Conservation (phyloP, 139 green algal species). For the Eudorina sp. region DNA sequence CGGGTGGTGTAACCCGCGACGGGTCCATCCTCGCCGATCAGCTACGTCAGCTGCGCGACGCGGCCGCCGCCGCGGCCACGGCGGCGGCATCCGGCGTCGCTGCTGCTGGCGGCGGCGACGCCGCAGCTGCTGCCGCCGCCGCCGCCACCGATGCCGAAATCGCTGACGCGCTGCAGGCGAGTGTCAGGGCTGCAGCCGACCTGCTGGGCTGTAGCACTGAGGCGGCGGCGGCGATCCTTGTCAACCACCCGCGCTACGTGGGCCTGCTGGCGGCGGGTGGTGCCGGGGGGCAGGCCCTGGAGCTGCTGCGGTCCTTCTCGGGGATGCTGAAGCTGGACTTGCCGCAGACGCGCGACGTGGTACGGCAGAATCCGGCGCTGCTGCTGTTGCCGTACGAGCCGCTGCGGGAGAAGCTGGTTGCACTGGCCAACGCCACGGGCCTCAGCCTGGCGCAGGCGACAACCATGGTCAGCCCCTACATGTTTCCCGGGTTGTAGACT, state of each 20-base stretch:
- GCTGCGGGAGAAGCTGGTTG: conserved; percentile 15
- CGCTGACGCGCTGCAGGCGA: neutral
- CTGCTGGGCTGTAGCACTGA: neutral
- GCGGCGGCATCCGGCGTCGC: no score
- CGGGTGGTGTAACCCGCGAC: neutral
- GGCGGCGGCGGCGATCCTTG: neutral
- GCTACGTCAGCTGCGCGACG: neutral
- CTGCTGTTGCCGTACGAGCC: conserved; percentile 30
- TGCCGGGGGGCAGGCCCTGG: neutral
- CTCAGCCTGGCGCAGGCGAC: neutral
- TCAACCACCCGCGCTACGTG: conserved; percentile 14
- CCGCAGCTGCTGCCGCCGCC: neutral
- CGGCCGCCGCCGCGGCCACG: neutral
- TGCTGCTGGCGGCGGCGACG: neutral
- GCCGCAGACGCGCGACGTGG: neutral
- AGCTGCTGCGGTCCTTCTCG: neutral
- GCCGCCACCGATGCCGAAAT: neutral
- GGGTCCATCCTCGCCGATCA: neutral
- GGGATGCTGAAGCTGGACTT: neutral
- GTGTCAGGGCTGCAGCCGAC: neutral
- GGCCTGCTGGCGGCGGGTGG: neutral
- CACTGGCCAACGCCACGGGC: conserved; percentile 26
- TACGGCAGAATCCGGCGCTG: conserved; percentile 26
- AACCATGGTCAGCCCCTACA: conserved; percentile 28
- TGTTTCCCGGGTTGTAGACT: conserved; percentile 22